Base-by-base conservation (phyloP, 371 early-diverging fungal species). In the Batkoa obscura region DNA sequence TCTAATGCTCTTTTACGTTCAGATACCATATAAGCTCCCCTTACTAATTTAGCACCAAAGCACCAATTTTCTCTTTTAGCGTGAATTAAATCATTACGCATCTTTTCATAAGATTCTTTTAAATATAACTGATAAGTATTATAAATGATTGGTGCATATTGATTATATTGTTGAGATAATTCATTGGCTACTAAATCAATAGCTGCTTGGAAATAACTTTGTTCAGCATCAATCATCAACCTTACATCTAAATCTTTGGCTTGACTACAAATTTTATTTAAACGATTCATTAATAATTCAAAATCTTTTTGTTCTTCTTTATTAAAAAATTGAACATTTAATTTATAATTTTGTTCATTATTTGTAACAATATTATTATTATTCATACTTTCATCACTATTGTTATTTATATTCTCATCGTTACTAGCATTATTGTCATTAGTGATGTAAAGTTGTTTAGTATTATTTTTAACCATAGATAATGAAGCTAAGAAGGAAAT, bases 91-190 rank as follows among this genome's bases (percentile, higher is more conserved):
- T 93, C 90, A 49, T 68, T 63, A 57, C 71, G 60, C 53, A 96
- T 69, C 59, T 83, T 77, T 43, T 65, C 64, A 38, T 69, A 64
- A 2, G 84, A 72, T 55, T 83, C 81, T 62, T 81, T 80, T 23
- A 88, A 80, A 68, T 94, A 96, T 86, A 94, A 84, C 74, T 96
- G 97, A 67, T 92, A 83, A 8, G 96, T 95, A 69, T 89, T 90
- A 72, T 75, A 91, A 37, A 94, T 71, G 35, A 88, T 72, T 2
- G 86, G 84, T 9, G 64, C 60, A 0, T 62, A 60, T 37, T 70
- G 61, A 66, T 93, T 92, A 66, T 72, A 88, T 56, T 74, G 68
- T 49, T 69, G 63, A 66, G 75, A 74, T 49, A 90, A 63, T 17
- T 72, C 70, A 34, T 87, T 60, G 9, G 86, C 83, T 2, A 90